Base-by-base conservation (phyloP, 2,329 filamentous ascomycete species). In the Calonectria pseudoreteaudii region DNA sequence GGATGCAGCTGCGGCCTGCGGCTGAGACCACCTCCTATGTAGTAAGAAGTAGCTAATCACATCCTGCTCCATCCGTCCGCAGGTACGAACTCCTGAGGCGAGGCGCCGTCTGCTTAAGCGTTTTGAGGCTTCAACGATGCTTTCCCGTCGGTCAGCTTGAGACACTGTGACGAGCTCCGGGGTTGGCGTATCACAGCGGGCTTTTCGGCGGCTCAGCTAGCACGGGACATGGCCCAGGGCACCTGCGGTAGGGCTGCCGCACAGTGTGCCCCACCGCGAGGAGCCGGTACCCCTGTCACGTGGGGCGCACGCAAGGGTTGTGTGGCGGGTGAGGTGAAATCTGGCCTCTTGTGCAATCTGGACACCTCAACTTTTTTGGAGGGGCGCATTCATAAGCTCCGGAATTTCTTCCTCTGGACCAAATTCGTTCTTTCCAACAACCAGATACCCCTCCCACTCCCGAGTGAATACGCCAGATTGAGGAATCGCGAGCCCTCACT, bases 291-390 rank as follows among this genome's bases (percentile, higher is more conserved):
- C 82, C 82, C 82, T 82, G 82, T 83, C 81, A 82, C 78, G 81
- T 83, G 82, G 78, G 78, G 81, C 77, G 53, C 60, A 49, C 53
- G 64, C 60, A 66, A 70, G 72, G 72, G 75, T 67, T 76, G 56
- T 60, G 74, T 76, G 67, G 64, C 70, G 76, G 75, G 71, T 77
- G 76, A 82, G 78, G 81, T 86, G 86, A 86, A 87, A 88, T 87
- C 85, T 88, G 86, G 87, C 86, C 86, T 88, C 86, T 87, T 85
- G 82, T 82, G 80, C 82, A 79, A 82, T 85, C 80, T 86, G 85
- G 86, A 87, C 86, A 87, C 85, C 83, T 87, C 80, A 80, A 84
- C 79, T 82, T 84, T 84, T 84, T 80, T 79, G 77, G 76, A 76
- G 76, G 74, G 74, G 74, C 65, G 58, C 74, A 77, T 84, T 85